Evolutionary conservation across 2,329 filamentous ascomycete genomes (phyloP).

Genomic region (Talaromyces marneffei): DNA sequence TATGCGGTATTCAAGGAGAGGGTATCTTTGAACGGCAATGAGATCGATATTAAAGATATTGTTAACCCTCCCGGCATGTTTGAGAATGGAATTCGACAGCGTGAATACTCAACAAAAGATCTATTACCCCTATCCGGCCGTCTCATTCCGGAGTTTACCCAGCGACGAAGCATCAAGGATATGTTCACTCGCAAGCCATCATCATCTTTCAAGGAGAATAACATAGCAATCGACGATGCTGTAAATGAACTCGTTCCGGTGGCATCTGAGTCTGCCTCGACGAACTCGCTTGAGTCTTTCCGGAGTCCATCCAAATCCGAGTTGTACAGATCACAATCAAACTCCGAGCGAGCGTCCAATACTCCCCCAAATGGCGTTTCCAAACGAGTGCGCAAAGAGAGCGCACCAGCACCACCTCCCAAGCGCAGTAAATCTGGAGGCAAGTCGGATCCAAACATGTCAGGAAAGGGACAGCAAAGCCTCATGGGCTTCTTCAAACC

Average conservation of each 20-base stretch:
- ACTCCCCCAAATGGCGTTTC: conserved; percentile 20
- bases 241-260: background rate
- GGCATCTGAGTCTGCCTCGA: background rate
- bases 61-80: conserved; percentile 75
- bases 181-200: conserved; percentile 70
- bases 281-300: background rate
- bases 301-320: background rate
- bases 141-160: conserved; percentile 81
- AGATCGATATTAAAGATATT: conserved; percentile 59
- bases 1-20: conserved; percentile 66
- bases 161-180: conserved; percentile 77
- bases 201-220: conserved; percentile 25
- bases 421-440: conserved; percentile 50
- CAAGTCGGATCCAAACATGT: conserved; percentile 16
- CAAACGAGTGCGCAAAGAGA: conserved; percentile 29
- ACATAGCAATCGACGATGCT: conserved; percentile 6
- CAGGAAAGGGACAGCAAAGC: conserved; percentile 52
- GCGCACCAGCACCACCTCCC: conserved; percentile 26
- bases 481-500: conserved; percentile 76
- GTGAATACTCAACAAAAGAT: conserved; percentile 61
- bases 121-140: conserved; percentile 71
- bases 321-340: background rate
- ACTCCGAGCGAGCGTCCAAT: conserved; percentile 1
- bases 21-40: conserved; percentile 48
- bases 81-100: conserved; percentile 56